Percentiles rank a stretch among this genome's conserved stretches.
Conservation (phyloP, 345 rosid genomes). For the Syzygium jambos region DNA sequence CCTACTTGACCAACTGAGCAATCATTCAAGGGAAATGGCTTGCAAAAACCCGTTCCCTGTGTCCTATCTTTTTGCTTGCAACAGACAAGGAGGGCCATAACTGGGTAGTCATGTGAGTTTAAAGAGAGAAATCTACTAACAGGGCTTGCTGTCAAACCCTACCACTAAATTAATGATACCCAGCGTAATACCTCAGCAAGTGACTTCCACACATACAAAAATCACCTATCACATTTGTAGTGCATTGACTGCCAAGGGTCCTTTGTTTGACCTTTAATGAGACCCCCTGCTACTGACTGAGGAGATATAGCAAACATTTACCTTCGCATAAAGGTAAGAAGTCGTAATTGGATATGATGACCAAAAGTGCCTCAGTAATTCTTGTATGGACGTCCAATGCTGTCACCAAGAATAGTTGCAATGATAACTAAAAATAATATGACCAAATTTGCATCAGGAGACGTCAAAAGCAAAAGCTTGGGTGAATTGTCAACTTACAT, state of each 20-base stretch:
- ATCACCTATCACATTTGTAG: background rate
- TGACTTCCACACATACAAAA: background rate
- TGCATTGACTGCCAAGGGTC: background rate
- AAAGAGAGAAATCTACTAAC: background rate
- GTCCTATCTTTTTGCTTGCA: background rate
- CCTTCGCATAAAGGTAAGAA: constrained; percentile 64
- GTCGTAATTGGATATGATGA: constrained; percentile 91
- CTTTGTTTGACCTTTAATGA: background rate
- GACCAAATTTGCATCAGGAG: too few species aligned
- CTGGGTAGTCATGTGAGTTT: background rate
- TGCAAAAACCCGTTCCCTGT: background rate
- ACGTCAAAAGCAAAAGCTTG: background rate
- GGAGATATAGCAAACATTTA: constrained; percentile 8
- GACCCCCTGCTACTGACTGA: background rate
- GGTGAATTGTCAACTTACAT: constrained; percentile 29
- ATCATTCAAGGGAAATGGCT: background rate
- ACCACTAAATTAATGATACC: background rate
- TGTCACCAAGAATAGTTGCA: constrained; percentile 17
- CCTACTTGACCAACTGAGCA: background rate
- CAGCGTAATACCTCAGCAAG: background rate
- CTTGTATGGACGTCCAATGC: constrained; percentile 79
- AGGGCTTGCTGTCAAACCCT: background rate
- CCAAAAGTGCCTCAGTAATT: constrained; percentile 83
- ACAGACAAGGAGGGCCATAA: background rate
- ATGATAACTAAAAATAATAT: background rate